Evolutionary conservation across 306 rosid species (phyloP).

Genomic region (Sechiopsis laciniata): DNA sequence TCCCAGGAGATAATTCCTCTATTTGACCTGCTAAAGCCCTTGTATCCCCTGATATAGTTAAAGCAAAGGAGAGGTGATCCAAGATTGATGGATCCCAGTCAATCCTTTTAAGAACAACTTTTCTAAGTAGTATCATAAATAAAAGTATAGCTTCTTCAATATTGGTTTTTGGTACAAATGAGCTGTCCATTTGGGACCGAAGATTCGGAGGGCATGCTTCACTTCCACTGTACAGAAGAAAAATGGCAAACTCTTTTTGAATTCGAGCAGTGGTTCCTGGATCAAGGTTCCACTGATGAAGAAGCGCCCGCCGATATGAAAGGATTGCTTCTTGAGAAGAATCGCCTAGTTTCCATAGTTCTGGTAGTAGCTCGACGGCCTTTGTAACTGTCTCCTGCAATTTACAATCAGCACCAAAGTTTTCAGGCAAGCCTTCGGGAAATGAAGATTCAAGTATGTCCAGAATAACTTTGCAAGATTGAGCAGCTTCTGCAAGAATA

Average conservation of each 20-base stretch:
- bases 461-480: constrained; percentile 75
- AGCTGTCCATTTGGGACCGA: constrained; percentile 65
- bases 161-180: constrained; percentile 76
- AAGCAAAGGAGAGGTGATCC: constrained; percentile 88
- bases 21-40: constrained; percentile 61
- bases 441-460: constrained; percentile 78
- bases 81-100: constrained; percentile 91
- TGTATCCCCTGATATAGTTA: constrained; percentile 73
- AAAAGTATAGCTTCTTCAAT: constrained; percentile 92
- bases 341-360: constrained; percentile 75
- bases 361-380: constrained; percentile 82
- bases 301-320: constrained; percentile 69
- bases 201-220: constrained; percentile 84
- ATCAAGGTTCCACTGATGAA: constrained; percentile 69
- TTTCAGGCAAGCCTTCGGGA: constrained; percentile 79
- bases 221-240: constrained; percentile 72
- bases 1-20: constrained; percentile 73
- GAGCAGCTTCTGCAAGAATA: constrained; percentile 84
- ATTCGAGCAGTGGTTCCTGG: constrained; percentile 49
- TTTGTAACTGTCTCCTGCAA: constrained; percentile 77
- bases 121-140: constrained; percentile 70
- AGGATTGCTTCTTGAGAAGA: constrained; percentile 63
- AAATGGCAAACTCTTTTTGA: constrained; percentile 75
- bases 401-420: constrained; percentile 66
- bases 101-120: constrained; percentile 49